These are phyloP conservation scores for Madurella mycetomatis DNA, from an alignment of 2,329 filamentous ascomycete genomes.

Conservation along the genomic window DNA sequence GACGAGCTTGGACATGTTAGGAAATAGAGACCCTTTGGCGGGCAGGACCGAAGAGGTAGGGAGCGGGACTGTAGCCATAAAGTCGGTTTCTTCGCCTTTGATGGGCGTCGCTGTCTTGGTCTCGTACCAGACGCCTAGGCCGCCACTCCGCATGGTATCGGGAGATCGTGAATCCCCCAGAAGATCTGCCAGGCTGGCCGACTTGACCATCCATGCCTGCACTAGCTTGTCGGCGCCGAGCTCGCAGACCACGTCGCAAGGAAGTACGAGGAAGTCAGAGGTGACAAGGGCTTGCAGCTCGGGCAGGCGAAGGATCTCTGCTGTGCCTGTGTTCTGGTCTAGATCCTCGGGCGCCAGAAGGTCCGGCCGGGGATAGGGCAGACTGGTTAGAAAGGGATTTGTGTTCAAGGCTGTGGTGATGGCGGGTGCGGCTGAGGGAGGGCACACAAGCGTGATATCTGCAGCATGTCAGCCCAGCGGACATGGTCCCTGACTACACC, in stretches of 20 bases:
- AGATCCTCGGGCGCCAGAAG: conserved; percentile 72
- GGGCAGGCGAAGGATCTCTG: conserved; percentile 77
- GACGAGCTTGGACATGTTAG: conserved; percentile 71
- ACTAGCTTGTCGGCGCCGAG: conserved; percentile 76
- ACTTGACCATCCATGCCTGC: conserved; percentile 87
- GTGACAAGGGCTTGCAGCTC: conserved; percentile 76
- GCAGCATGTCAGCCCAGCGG: conserved; percentile 22
- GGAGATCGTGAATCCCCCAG: conserved; percentile 45
- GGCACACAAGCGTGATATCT: conserved; percentile 62
- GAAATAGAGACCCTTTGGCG: conserved; percentile 60
- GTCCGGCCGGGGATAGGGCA: conserved; percentile 69
- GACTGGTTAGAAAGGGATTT: conserved; percentile 69
- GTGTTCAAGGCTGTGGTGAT: conserved; percentile 68
- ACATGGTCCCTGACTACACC: not conserved
- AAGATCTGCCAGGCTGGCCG: conserved; percentile 62
- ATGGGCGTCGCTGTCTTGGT: conserved; percentile 70
- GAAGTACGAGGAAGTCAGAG: conserved; percentile 82
- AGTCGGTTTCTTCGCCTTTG: conserved; percentile 91
- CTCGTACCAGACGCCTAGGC: conserved; percentile 86
- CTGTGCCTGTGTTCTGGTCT: conserved; percentile 81
- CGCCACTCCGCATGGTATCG: conserved; percentile 56
- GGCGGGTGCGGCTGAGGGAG: conserved; percentile 60
- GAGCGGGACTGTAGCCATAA: conserved; percentile 73
- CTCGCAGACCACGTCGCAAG: conserved; percentile 91
- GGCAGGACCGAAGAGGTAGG: conserved; percentile 53